phyloP scores from a whole-genome alignment of 169 alveolate genomes.

The Neospora caninum region DNA sequence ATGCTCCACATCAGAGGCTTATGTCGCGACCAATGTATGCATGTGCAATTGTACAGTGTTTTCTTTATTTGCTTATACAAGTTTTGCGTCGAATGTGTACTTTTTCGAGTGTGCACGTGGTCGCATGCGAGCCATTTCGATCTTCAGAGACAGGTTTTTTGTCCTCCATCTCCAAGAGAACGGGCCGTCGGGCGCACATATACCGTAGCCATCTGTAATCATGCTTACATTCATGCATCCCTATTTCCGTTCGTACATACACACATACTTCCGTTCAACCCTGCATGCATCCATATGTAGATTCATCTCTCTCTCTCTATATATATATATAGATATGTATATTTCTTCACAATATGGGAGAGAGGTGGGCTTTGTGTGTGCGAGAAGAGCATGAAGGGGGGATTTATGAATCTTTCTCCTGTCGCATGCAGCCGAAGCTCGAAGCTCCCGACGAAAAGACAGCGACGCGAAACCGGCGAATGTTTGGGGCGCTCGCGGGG shows the following conservation, averaged over 20 bases:
- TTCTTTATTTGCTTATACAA: too few relatives aligned
- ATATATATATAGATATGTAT: not conserved
- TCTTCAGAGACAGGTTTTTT: too few relatives aligned
- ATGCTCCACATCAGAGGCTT: too few relatives aligned
- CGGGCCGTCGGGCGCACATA: too few relatives aligned
- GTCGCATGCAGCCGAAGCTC: slow-evolving; percentile 1
- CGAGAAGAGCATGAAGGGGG: not conserved
- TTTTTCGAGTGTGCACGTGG: too few relatives aligned
- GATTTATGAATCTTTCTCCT: not conserved
- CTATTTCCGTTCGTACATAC: not conserved
- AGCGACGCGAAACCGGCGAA: slow-evolving; percentile 17
- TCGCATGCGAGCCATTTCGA: too few relatives aligned
- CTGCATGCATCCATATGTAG: not conserved
- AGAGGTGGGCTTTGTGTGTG: not conserved
- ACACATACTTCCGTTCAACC: not conserved
- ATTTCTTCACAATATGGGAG: not conserved
- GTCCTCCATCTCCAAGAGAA: too few relatives aligned
- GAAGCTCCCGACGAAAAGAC: slow-evolving; percentile 34
- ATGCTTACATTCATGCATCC: too few relatives aligned
- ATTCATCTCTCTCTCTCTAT: not conserved
- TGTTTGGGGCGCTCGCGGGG: slow-evolving; percentile 39
- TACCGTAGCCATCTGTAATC: too few relatives aligned
- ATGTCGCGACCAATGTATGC: too few relatives aligned
- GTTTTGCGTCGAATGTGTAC: too few relatives aligned
- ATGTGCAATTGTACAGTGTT: too few relatives aligned